Conservation (phyloP, 768 basidiomycete species). For the Lactarius hatsudake region DNA sequence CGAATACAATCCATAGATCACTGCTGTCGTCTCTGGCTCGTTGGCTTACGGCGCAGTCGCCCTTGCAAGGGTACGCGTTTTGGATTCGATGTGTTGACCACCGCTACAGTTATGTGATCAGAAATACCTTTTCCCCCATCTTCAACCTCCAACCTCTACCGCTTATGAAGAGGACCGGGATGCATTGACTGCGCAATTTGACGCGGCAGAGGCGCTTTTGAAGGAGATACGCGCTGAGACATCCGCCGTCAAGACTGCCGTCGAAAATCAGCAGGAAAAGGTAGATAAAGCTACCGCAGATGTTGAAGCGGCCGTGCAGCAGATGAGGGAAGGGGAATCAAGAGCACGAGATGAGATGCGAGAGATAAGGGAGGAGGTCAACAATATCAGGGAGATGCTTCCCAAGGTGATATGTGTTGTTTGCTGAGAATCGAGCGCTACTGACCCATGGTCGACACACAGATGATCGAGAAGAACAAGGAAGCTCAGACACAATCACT, state of each 20-base stretch:
- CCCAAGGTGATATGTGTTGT: constrained; percentile 67
- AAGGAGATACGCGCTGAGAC: constrained; percentile 81
- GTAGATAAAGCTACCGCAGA: constrained; percentile 71
- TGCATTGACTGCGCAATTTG: constrained; percentile 84
- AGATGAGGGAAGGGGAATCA: constrained; percentile 75
- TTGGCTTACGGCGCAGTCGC: constrained; percentile 77
- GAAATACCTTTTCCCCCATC: constrained; percentile 91
- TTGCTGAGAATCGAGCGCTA: not conserved
- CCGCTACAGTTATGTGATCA: constrained; percentile 33
- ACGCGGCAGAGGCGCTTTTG: constrained; percentile 78
- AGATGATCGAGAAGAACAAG: constrained; percentile 97
- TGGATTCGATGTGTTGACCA: not conserved
- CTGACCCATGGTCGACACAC: constrained; percentile 15
- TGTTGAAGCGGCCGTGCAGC: constrained; percentile 67
- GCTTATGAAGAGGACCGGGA: constrained; percentile 88
- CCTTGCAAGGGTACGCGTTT: constrained; percentile 63
- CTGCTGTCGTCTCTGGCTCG: constrained; percentile 85
- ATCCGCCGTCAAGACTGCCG: constrained; percentile 61
- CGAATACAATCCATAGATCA: constrained; percentile 56
- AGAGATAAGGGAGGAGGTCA: constrained; percentile 88
- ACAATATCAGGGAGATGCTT: constrained; percentile 85
- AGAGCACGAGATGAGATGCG: constrained; percentile 85
- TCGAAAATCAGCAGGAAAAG: constrained; percentile 72
- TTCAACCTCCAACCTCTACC: constrained; percentile 81
- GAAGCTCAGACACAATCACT: constrained; percentile 81